A percentile compares a stretch with the other conserved stretches of the same genome.
Evolutionary conservation across 75 land plant genomes (phyloP).

Genomic region (Pinus albicaulis): DNA sequence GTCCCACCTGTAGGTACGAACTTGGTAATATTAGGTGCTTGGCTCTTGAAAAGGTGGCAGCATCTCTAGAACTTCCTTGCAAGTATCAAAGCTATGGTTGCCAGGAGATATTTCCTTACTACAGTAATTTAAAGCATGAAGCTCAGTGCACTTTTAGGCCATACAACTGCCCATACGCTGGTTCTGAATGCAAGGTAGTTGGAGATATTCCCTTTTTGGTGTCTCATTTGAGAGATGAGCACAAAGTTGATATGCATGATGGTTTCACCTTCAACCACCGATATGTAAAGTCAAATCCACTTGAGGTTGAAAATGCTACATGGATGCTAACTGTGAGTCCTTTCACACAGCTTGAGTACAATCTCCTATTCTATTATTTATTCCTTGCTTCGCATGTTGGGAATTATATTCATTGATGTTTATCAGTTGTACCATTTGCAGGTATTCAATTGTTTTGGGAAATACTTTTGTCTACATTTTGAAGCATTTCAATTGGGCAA

Average conservation of each 20-base stretch:
- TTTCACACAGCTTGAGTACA: neutral
- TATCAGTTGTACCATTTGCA: conserved; percentile 11
- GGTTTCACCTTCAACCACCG: conserved; percentile 69
- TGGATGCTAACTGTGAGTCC: conserved; percentile 66
- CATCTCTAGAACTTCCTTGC: conserved; percentile 63
- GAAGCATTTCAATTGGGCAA: conserved; percentile 53
- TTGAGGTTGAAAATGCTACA: conserved; percentile 67
- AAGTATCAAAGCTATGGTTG: conserved; percentile 52
- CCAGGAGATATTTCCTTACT: conserved; percentile 60
- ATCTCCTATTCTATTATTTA: no score
- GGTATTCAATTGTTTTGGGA: conserved; percentile 71
- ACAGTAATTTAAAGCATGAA: conserved; percentile 57
- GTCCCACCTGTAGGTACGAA: conserved; percentile 1
- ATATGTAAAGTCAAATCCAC: conserved; percentile 63
- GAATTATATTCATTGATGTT: no score
- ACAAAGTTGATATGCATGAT: conserved; percentile 73
- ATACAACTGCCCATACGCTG: conserved; percentile 67
- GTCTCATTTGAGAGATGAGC: conserved; percentile 57
- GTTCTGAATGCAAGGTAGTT: conserved; percentile 60
- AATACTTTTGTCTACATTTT: conserved; percentile 66
- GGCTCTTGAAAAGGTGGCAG: conserved; percentile 1
- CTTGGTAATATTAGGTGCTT: conserved; percentile 2
- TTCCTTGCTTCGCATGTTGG: no score
- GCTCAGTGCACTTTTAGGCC: conserved; percentile 54
- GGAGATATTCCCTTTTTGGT: conserved; percentile 61